phyloP scores from a whole-genome alignment of 2,329 filamentous ascomycete genomes.

The Alternaria ventricosa region DNA sequence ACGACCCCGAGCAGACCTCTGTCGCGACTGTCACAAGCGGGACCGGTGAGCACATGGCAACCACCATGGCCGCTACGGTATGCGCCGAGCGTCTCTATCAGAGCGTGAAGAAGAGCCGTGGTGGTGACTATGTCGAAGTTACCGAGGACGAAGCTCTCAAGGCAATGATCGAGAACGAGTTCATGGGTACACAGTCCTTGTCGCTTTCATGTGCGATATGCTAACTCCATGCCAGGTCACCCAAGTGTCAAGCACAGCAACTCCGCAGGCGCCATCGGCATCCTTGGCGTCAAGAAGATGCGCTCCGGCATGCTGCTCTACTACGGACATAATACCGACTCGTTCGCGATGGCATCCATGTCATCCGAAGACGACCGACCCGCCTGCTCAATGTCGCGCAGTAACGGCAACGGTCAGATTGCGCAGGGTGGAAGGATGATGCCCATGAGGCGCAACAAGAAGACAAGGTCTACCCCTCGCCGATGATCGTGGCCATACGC shows the following conservation, averaged over 20 bases:
- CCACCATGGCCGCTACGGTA: slow-evolving; percentile 85
- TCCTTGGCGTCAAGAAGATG: slow-evolving; percentile 88
- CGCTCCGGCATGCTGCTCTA: slow-evolving; percentile 79
- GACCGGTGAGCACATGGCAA: slow-evolving; percentile 97
- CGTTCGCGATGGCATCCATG: slow-evolving; percentile 87
- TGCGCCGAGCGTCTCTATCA: slow-evolving; percentile 87
- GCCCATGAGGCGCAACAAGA: slow-evolving; percentile 40
- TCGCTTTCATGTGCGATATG: not conserved
- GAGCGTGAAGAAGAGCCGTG: slow-evolving; percentile 64
- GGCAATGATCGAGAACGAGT: slow-evolving; percentile 84
- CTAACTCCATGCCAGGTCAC: slow-evolving; percentile 59
- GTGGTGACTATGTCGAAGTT: slow-evolving; percentile 68
- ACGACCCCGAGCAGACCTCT: slow-evolving; percentile 71
- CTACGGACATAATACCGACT: slow-evolving; percentile 96
- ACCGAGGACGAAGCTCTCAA: slow-evolving; percentile 80
- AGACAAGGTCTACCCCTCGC: slow-evolving; percentile 25
- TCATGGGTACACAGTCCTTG: slow-evolving; percentile 68
- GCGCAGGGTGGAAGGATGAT: slow-evolving; percentile 64
- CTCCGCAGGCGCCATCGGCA: slow-evolving; percentile 86
- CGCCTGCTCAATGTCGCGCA: slow-evolving; percentile 86
- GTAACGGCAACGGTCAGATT: slow-evolving; percentile 58
- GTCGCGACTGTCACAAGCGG: slow-evolving; percentile 91
- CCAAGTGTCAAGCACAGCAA: slow-evolving; percentile 81
- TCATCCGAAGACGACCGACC: slow-evolving; percentile 76
- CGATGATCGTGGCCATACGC: not conserved